Percentiles rank a stretch among this genome's conserved stretches.
Conservation (phyloP, 768 basidiomycete species). For the Hygrophoropsis aurantiaca region DNA sequence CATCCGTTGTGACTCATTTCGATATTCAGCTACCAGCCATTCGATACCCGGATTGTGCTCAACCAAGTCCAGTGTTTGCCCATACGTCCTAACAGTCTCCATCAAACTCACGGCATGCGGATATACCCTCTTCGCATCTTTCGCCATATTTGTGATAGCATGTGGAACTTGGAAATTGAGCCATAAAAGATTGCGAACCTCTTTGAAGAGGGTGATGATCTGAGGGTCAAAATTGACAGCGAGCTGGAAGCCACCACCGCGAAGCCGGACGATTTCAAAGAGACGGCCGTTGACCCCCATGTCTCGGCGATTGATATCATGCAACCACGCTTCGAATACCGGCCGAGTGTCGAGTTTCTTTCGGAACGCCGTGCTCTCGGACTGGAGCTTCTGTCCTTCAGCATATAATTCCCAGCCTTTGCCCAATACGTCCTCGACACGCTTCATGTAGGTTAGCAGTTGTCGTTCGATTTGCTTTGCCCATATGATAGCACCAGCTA, state of each 20-base stretch:
- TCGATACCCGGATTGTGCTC: constrained; percentile 90
- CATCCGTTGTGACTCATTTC: constrained; percentile 93
- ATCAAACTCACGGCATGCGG: constrained; percentile 97
- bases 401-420: constrained; percentile 99
- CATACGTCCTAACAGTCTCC: constrained; percentile 99
- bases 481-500: constrained; percentile 98
- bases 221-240: constrained; percentile 98
- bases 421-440: constrained; percentile 96
- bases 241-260: constrained; percentile 78
- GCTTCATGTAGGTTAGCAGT: constrained; percentile 95
- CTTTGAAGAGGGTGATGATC: constrained; percentile 98
- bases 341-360: constrained; percentile 94
- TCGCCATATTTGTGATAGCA: constrained; percentile 93
- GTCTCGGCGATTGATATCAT: constrained; percentile 91
- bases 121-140: constrained; percentile 97
- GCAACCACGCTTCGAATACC: constrained; percentile 95
- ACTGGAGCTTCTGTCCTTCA: constrained; percentile 97
- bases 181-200: constrained; percentile 94
- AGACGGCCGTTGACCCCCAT: constrained; percentile 89
- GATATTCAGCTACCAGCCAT: constrained; percentile 92
- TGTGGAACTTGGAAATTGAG: constrained; percentile 95
- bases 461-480: constrained; percentile 98
- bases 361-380: constrained; percentile 87
- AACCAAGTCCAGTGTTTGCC: constrained; percentile 90
- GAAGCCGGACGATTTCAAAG: constrained; percentile 83